These are phyloP conservation scores for Tilletiopsis washingtonensis DNA, from an alignment of 1,284 basidiomycete genomes.

Conservation along the genomic window DNA sequence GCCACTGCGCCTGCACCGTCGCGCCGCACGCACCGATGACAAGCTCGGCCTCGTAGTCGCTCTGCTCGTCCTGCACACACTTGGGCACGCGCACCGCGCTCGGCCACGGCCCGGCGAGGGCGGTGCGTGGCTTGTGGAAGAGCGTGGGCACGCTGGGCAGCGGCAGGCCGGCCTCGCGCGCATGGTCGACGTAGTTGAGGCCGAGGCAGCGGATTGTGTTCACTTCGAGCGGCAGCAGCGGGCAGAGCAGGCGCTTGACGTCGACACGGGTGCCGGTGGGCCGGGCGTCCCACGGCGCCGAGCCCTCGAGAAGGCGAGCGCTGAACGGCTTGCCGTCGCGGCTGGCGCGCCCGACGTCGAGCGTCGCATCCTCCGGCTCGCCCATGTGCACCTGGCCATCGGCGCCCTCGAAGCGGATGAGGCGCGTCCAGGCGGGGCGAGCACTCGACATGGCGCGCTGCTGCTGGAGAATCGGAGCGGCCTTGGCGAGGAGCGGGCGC, in stretches of 20 bases:
- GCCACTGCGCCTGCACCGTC: no score
- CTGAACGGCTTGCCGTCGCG: slow-evolving; percentile 54
- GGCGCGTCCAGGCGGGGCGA: slow-evolving; percentile 64
- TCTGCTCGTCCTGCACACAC: slow-evolving; percentile 61
- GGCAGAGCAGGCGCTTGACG: no score
- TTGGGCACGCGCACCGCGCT: slow-evolving; percentile 61
- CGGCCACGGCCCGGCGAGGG: slow-evolving; percentile 67
- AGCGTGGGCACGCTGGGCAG: slow-evolving; percentile 60
- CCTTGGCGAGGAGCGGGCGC: no score
- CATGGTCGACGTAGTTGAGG: slow-evolving; percentile 70
- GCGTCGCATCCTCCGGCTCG: slow-evolving; percentile 60
- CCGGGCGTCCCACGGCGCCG: no score
- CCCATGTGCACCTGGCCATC: slow-evolving; percentile 66
- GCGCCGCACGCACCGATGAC: no score
- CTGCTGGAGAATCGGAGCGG: no score
- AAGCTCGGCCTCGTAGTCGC: slow-evolving; percentile 84
- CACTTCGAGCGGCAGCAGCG: no score
- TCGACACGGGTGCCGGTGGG: no score
- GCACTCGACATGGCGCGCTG: no score
- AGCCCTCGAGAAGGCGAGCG: no score
- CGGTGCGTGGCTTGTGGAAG: slow-evolving; percentile 69
- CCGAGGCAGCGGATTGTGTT: slow-evolving; percentile 72
- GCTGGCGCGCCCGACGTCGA: slow-evolving; percentile 55
- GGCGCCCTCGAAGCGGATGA: slow-evolving; percentile 72
- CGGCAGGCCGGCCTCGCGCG: slow-evolving; percentile 50